Percentiles rank a stretch among this genome's conserved stretches.
These are phyloP conservation scores for Talaromyces rugulosus DNA, from an alignment of 2,329 filamentous ascomycete genomes.

Conservation along the genomic window DNA sequence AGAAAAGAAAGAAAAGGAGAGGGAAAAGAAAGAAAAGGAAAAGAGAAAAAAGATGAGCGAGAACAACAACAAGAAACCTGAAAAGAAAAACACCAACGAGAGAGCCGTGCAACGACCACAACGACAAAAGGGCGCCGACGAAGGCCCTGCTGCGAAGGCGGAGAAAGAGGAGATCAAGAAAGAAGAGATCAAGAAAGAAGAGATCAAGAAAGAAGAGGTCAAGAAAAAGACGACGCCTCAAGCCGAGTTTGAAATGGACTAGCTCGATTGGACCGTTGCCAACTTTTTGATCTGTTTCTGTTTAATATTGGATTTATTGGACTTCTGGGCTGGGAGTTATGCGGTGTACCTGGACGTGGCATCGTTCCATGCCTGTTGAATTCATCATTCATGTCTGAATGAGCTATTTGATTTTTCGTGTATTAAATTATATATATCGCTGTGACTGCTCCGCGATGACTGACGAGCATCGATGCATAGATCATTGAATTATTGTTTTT, in stretches of 20 bases:
- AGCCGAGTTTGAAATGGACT: background rate
- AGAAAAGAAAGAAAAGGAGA: background rate
- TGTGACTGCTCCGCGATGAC: background rate
- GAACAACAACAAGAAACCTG: background rate
- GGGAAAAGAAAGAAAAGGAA: background rate
- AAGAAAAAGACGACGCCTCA: background rate
- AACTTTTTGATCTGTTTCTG: background rate
- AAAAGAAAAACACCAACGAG: constrained; percentile 1
- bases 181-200: background rate
- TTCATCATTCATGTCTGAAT: background rate
- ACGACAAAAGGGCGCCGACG: constrained; percentile 17
- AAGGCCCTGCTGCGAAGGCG: constrained; percentile 20
- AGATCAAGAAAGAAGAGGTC: background rate
- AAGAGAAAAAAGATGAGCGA: background rate
- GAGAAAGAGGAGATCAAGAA: constrained; percentile 11
- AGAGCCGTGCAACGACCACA: background rate
- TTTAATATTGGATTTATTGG: background rate
- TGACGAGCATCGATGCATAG: background rate
- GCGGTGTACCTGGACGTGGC: background rate
- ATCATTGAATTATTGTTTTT: background rate
- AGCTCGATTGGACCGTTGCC: background rate
- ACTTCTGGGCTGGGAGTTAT: background rate
- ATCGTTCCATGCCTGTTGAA: background rate
- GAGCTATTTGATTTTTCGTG: background rate
- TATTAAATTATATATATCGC: background rate